phyloP scores from a whole-genome alignment of 495 filamentous ascomycete genomes.

The Sphaerosporella brunnea region DNA sequence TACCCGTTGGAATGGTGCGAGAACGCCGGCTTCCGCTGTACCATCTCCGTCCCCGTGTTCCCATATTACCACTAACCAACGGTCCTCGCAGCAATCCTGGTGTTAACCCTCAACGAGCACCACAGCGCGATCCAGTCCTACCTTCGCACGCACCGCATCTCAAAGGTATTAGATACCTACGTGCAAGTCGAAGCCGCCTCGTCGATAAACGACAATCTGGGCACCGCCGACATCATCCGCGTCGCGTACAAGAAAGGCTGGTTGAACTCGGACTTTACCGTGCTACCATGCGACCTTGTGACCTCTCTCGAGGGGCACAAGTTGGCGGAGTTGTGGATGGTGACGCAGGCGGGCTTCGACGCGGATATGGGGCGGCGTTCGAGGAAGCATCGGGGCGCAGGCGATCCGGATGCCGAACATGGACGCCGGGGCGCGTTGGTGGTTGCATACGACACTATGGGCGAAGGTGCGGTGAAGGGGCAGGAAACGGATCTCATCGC shows the following conservation, averaged over 20 bases:
- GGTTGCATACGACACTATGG: conserved; percentile 78
- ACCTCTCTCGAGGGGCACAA: conserved; percentile 73
- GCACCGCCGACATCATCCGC: conserved; percentile 79
- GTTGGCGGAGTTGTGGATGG: conserved; percentile 82
- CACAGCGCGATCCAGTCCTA: conserved; percentile 24
- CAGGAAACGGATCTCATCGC: conserved; percentile 83
- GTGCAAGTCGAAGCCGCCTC: conserved; percentile 23
- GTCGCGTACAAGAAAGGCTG: conserved; percentile 29
- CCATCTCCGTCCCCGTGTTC: not conserved
- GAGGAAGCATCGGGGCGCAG: conserved; percentile 10
- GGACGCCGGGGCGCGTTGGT: conserved; percentile 58
- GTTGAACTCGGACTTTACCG: conserved; percentile 70
- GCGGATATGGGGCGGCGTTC: conserved; percentile 25
- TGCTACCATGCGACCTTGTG: conserved; percentile 84
- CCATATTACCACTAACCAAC: not conserved
- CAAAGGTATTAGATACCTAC: conserved; percentile 25
- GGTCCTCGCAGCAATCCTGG: conserved; percentile 18
- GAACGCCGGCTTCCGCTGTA: conserved; percentile 23
- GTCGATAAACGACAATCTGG: conserved; percentile 28
- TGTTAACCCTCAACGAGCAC: conserved; percentile 24
- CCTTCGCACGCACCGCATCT: conserved; percentile 22
- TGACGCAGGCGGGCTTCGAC: conserved; percentile 51
- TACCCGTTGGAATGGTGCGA: conserved; percentile 77
- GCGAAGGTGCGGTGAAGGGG: conserved; percentile 47
- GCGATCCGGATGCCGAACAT: conserved; percentile 34